Percentiles rank a stretch among this genome's conserved stretches.
Conservation (phyloP, 768 basidiomycete species). For the Tricholoma terreum region DNA sequence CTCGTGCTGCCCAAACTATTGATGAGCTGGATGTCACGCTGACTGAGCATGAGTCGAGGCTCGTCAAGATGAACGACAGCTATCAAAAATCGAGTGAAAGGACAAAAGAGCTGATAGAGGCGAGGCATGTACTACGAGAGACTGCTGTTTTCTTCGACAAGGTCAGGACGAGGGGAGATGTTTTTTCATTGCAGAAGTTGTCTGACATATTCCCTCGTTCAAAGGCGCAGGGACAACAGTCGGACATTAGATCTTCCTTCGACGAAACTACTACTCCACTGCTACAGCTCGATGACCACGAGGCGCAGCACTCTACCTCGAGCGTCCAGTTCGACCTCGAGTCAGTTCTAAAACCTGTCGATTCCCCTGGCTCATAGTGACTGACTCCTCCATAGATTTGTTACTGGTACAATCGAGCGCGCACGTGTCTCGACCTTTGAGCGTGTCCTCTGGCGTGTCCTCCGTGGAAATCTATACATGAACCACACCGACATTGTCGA, state of each 20-base stretch:
- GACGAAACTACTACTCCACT: slow-evolving; percentile 91
- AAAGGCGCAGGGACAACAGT: slow-evolving; percentile 75
- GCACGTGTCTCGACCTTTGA: slow-evolving; percentile 90
- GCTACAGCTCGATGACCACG: slow-evolving; percentile 87
- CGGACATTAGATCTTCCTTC: slow-evolving; percentile 82
- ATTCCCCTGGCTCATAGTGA: neutral
- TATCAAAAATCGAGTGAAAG: slow-evolving; percentile 87
- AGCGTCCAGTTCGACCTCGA: slow-evolving; percentile 83
- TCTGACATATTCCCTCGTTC: slow-evolving; percentile 8
- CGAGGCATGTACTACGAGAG: slow-evolving; percentile 89
- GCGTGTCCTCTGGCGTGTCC: slow-evolving; percentile 95
- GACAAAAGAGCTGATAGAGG: slow-evolving; percentile 85
- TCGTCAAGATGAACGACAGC: slow-evolving; percentile 88
- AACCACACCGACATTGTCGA: slow-evolving; percentile 95
- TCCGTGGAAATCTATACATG: slow-evolving; percentile 98
- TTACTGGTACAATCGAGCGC: slow-evolving; percentile 95
- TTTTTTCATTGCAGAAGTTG: neutral
- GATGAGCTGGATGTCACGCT: slow-evolving; percentile 91
- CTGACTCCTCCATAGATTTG: slow-evolving; percentile 56
- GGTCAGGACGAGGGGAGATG: slow-evolving; percentile 37
- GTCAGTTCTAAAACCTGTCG: slow-evolving; percentile 38
- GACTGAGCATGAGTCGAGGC: slow-evolving; percentile 78
- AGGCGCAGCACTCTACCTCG: slow-evolving; percentile 50
- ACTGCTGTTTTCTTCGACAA: slow-evolving; percentile 95
- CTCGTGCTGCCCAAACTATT: slow-evolving; percentile 87